A percentile compares a stretch with the other conserved stretches of the same genome.
Conservation (phyloP, 2,329 filamentous ascomycete genomes). For the Geosmithia putterillii region DNA sequence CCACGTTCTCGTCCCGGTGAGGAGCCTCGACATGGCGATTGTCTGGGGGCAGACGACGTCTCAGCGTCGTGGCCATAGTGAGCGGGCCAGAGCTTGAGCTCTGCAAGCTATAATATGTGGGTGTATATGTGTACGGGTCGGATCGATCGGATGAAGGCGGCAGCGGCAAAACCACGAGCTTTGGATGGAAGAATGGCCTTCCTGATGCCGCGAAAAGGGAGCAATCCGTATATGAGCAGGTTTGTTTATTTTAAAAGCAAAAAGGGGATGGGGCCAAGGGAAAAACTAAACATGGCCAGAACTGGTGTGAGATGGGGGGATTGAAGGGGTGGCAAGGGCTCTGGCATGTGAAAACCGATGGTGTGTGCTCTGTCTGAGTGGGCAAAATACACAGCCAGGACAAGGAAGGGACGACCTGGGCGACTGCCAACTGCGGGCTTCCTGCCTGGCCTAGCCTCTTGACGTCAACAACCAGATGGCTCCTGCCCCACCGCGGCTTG, state of each 20-base stretch:
- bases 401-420: not conserved
- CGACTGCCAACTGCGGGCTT: no score
- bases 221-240: no score
- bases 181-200: no score
- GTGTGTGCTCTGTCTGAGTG: not conserved
- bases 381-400: not conserved
- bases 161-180: no score
- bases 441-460: no score
- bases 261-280: not conserved
- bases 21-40: conserved; percentile 1
- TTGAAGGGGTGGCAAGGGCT: not conserved
- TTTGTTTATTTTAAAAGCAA: no score
- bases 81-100: not conserved
- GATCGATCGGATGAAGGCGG: no score
- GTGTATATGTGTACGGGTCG: no score
- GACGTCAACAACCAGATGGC: no score
- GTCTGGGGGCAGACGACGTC: conserved; percentile 3
- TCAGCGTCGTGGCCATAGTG: conserved; percentile 4
- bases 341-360: not conserved
- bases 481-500: no score
- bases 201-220: no score
- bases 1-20: conserved; percentile 12
- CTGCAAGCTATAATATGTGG: no score
- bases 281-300: not conserved
- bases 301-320: not conserved